phyloP scores from a whole-genome alignment of 441 rosid genomes.

The Mallotus repandus region DNA sequence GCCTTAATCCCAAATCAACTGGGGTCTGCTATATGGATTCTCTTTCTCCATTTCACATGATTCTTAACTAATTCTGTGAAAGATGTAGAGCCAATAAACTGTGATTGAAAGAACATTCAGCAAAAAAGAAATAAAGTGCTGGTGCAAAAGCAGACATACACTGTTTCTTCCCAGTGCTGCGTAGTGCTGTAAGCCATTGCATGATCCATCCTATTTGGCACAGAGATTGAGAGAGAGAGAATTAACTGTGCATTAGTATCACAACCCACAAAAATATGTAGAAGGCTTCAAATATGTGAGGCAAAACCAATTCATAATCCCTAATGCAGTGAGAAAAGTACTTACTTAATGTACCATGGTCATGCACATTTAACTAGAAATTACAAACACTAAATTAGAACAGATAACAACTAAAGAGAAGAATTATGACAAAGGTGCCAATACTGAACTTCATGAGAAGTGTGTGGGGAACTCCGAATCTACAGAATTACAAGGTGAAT shows the following conservation, averaged over 20 bases:
- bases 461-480: neutral
- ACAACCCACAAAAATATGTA: neutral
- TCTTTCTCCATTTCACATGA: no score
- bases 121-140: conserved; percentile 3
- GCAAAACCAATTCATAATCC: neutral
- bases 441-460: neutral
- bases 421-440: neutral
- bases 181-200: conserved; percentile 95
- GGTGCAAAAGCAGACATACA: conserved; percentile 46
- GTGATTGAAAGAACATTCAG: neutral
- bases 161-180: conserved; percentile 93
- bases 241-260: neutral
- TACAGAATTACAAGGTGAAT: neutral
- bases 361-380: neutral
- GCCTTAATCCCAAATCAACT: neutral
- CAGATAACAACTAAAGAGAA: neutral
- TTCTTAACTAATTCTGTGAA: no score
- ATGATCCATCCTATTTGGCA: conserved; percentile 75
- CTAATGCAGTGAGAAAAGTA: neutral
- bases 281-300: neutral
- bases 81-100: neutral
- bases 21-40: no score
- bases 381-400: neutral
- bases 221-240: neutral
- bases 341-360: neutral